Evolutionary conservation across 352 stramenopile genomes (phyloP), one percentile per base, ranked within the genome.

Genomic region (Pythium scleroteichum): DNA sequence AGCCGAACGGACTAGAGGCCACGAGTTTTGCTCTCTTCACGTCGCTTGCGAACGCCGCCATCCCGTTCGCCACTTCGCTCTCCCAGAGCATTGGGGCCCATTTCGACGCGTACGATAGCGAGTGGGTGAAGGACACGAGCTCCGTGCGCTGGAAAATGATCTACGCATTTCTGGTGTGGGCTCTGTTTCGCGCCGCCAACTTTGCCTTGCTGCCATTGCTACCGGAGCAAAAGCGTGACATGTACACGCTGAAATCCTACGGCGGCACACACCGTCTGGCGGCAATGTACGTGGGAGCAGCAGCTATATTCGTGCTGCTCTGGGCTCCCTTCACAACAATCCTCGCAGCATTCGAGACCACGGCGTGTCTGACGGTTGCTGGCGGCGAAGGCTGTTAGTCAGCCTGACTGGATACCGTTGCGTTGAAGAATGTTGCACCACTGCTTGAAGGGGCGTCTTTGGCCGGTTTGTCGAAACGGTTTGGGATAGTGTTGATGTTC

Each of bases 61-160:
- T 78, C 27, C 76, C 78, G 10, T 78, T 91, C 32, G 66, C 79
- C 4, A 71, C 75, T 38, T 83, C 78, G 44, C 59, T 90, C 17
- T 87, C 82, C 12, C 79, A 90, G 46, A 81, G 75, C 17, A 73
- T 92, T 23, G 79, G 79, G 41, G 66, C 73, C 14, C 75, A 72
- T 50, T 88, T 92, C n/a, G 76, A 88, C 39, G 71, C 78, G 2
- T 88, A 77, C 42, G 72, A 89, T 54, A 71, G 53, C 14, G 78
- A 86, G 29, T 85, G 82, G 55, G 61, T 59, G 14, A 57, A 55
- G 0, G 77, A 87, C 60, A 80, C 73, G 10, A 62, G 42, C 35
- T 52, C 76, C 20, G 75, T 72, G 45, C 77, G 78, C 5, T 68
- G 59, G 46, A 66, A 83, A 22, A 70, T 73, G 45, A 72, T 87